A percentile compares a stretch with the other conserved stretches of the same genome.
phyloP scores from a whole-genome alignment of 2,329 filamentous ascomycete species.

The Didymosphaeria variabile region DNA sequence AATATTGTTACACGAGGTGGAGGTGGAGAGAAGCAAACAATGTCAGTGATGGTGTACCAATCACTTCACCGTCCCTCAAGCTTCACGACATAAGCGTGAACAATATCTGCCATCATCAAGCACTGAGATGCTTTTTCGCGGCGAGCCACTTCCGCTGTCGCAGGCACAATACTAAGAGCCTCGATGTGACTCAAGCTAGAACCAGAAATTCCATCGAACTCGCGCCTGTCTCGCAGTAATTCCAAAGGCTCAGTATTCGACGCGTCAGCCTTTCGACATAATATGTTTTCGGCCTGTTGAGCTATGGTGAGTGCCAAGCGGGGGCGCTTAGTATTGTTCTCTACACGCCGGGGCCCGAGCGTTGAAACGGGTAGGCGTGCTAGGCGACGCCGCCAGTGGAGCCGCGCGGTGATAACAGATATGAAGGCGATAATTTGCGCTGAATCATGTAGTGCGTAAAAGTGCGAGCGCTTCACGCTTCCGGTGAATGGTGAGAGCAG shows the following conservation, averaged over 20 bases:
- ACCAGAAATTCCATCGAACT: not conserved
- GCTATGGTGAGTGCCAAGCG: conserved; percentile 23
- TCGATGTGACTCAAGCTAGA: not conserved
- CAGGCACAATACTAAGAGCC: conserved; percentile 12
- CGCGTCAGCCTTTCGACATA: not conserved
- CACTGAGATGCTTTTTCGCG: conserved; percentile 2
- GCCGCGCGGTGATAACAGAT: not conserved
- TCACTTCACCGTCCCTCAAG: not conserved
- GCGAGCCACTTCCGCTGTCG: not conserved
- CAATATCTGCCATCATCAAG: not conserved
- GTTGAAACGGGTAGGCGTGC: conserved; percentile 22
- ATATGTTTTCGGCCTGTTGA: conserved; percentile 23
- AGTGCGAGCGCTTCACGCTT: not conserved
- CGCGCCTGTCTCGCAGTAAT: conserved; percentile 9
- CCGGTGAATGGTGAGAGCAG: not conserved
- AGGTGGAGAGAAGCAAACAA: conserved; percentile 16
- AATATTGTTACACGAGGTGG: conserved; percentile 9
- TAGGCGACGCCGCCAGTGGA: not conserved
- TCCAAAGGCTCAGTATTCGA: not conserved
- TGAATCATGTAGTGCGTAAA: too few relatives aligned
- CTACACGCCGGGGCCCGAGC: conserved; percentile 22
- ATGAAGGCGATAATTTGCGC: not conserved
- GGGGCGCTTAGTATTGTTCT: conserved; percentile 49
- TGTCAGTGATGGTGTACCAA: conserved; percentile 16
- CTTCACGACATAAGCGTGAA: not conserved